These are phyloP conservation scores for Solanum chilense DNA, from an alignment of 257 asterid genomes.

Conservation along the genomic window DNA sequence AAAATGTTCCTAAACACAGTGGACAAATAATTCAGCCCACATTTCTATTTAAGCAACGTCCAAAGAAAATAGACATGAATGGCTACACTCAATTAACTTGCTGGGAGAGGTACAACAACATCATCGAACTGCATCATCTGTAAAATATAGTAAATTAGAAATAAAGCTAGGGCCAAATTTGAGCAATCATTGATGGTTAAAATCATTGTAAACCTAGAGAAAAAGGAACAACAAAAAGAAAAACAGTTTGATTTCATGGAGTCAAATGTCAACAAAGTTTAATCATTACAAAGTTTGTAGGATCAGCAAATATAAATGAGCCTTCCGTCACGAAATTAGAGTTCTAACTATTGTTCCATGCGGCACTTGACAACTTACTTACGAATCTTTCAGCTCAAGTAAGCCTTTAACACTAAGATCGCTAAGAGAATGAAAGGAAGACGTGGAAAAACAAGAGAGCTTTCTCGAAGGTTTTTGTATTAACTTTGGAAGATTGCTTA, in stretches of 20 bases:
- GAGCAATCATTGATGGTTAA: neutral
- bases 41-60: neutral
- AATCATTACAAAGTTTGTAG: neutral
- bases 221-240: neutral
- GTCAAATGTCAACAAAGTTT: neutral
- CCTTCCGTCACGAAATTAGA: neutral
- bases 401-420: no score
- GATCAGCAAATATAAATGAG: neutral
- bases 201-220: neutral
- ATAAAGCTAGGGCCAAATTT: neutral
- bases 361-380: no score
- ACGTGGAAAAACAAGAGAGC: no score
- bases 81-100: neutral
- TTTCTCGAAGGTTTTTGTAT: no score
- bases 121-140: neutral
- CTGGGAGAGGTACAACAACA: neutral
- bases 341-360: no score
- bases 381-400: no score
- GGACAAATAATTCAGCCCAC: neutral
- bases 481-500: no score
- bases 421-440: no score
- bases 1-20: neutral
- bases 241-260: neutral
- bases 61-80: neutral
- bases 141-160: neutral